Conservation (phyloP, 257 asterid genomes). For the Leonotis leonurus region DNA sequence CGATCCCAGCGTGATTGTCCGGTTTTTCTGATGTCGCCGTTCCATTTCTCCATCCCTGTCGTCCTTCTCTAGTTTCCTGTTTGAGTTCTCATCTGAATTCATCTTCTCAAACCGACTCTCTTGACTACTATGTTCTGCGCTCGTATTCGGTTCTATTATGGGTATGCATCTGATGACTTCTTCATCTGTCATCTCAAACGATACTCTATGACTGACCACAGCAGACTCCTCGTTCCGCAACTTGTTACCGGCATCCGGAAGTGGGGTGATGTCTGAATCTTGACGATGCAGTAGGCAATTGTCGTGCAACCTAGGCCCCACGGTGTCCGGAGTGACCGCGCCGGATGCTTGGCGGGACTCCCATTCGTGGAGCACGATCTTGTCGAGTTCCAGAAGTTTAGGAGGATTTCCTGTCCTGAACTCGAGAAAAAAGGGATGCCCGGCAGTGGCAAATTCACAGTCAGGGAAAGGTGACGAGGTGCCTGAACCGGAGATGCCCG, state of each 20-base stretch:
- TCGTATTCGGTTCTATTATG: slow-evolving; percentile 36
- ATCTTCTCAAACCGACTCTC: slow-evolving; percentile 17
- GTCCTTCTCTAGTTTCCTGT: slow-evolving; percentile 24
- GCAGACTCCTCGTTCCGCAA: slow-evolving; percentile 31
- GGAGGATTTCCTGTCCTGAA: slow-evolving; percentile 50
- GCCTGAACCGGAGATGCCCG: slow-evolving; percentile 89
- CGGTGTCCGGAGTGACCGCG: slow-evolving; percentile 59
- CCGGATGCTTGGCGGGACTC: slow-evolving; percentile 72
- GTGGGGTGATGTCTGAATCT: slow-evolving; percentile 37
- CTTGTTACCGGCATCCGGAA: slow-evolving; percentile 25
- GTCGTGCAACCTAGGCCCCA: slow-evolving; percentile 27
- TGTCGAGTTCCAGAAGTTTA: slow-evolving; percentile 66
- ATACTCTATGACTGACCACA: slow-evolving; percentile 51
- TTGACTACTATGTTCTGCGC: slow-evolving; percentile 17
- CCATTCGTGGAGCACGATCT: slow-evolving; percentile 55
- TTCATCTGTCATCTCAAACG: slow-evolving; percentile 68
- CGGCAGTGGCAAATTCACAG: slow-evolving; percentile 38
- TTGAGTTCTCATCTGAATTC: slow-evolving; percentile 29
- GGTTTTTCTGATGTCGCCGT: slow-evolving; percentile 32
- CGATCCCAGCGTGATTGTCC: slow-evolving; percentile 72
- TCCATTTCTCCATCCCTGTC: slow-evolving; percentile 30
- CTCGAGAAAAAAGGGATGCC: slow-evolving; percentile 58
- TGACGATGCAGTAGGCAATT: slow-evolving; percentile 33
- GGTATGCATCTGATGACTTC: slow-evolving; percentile 61
- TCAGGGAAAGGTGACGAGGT: slow-evolving; percentile 81